Percentiles rank a stretch among this genome's conserved stretches.
Evolutionary conservation across 2,329 filamentous ascomycete genomes (phyloP).

Genomic region (Trichoderma sp.): DNA sequence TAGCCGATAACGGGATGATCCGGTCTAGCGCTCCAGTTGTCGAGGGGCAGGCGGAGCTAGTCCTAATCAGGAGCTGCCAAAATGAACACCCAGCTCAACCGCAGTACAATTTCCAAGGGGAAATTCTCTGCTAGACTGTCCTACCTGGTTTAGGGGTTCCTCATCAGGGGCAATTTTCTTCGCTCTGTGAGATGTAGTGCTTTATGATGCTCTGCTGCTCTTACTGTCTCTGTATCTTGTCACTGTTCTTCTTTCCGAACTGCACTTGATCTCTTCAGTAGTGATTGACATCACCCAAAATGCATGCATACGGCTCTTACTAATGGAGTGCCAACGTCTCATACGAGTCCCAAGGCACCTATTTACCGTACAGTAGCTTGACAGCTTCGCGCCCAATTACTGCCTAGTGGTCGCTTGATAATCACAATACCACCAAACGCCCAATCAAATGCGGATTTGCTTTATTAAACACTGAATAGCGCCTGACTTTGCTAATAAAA

Average conservation of each 20-base stretch:
- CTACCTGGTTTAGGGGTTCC: conserved; percentile 16
- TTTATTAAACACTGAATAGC: background rate
- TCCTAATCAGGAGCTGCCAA: conserved; percentile 14
- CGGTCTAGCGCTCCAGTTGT: conserved; percentile 12
- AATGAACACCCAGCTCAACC: conserved; percentile 1
- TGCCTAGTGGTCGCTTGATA: background rate
- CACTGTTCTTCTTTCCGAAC: background rate
- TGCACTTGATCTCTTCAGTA: background rate
- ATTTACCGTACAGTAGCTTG: background rate
- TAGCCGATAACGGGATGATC: conserved; percentile 17
- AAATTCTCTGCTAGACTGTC: conserved; percentile 7
- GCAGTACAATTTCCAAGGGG: conserved; percentile 17
- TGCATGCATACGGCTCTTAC: background rate
- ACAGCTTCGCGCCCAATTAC: background rate
- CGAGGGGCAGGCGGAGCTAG: background rate
- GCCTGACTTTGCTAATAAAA: background rate
- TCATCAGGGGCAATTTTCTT: conserved; percentile 7
- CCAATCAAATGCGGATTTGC: background rate
- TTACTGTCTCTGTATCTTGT: background rate
- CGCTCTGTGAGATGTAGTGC: background rate
- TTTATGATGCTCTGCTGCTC: background rate
- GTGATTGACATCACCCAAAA: background rate
- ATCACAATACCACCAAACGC: background rate
- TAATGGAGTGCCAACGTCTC: background rate
- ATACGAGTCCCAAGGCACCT: background rate